Evolutionary conservation across 2,329 filamentous ascomycete species (phyloP).

Genomic region (Talaromyces marneffei): DNA sequence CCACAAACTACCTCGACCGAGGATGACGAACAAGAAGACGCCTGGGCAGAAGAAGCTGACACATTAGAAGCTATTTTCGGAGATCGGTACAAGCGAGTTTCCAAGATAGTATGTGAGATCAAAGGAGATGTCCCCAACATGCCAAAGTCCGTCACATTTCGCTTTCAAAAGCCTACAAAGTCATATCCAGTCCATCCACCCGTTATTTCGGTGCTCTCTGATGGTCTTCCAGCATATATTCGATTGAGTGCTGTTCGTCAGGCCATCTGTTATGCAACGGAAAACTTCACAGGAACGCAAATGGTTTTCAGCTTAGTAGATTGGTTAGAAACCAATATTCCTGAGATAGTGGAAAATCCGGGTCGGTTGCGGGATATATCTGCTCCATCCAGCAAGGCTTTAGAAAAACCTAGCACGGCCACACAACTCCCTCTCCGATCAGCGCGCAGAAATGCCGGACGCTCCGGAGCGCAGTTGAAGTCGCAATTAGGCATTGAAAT

Average conservation of each 20-base stretch:
- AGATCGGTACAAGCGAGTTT: constrained; percentile 59
- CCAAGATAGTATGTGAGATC: constrained; percentile 63
- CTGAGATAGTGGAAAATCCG: constrained; percentile 74
- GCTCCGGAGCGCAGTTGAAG: constrained; percentile 60
- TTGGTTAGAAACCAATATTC: constrained; percentile 83
- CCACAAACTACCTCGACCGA: constrained; percentile 15
- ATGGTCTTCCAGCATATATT: constrained; percentile 80
- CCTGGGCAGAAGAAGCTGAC: constrained; percentile 81
- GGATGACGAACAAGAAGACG: constrained; percentile 38
- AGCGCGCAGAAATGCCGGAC: constrained; percentile 45
- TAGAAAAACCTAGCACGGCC: constrained; percentile 14
- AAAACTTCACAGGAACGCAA: constrained; percentile 70
- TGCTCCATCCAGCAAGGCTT: constrained; percentile 59
- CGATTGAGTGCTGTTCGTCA: constrained; percentile 80
- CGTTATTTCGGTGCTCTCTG: constrained; percentile 63
- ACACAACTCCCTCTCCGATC: constrained; percentile 24
- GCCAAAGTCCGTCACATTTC: constrained; percentile 47
- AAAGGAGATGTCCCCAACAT: constrained; percentile 50
- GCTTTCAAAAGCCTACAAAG: constrained; percentile 63
- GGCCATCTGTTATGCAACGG: constrained; percentile 63
- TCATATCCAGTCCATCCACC: constrained; percentile 65
- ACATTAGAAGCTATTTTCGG: constrained; percentile 83
- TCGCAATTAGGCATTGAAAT: constrained; percentile 54
- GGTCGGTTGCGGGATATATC: constrained; percentile 80
- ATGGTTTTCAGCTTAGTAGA: constrained; percentile 89